phyloP scores from a whole-genome alignment of 208 protist species.

The Leishmania arabica region DNA sequence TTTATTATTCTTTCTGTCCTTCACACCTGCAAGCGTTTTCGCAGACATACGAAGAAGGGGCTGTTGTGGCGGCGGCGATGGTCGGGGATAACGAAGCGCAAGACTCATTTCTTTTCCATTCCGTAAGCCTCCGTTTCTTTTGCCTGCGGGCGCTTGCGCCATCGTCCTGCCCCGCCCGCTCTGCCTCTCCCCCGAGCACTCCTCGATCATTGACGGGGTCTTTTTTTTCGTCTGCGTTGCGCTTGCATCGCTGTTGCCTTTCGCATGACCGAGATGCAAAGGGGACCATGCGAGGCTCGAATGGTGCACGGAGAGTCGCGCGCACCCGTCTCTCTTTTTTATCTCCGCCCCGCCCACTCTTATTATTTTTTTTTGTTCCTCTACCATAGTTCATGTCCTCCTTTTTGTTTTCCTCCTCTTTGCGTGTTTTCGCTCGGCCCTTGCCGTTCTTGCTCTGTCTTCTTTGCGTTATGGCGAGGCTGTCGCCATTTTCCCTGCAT shows the following conservation, averaged over 20 bases:
- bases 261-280: not conserved
- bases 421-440: slow-evolving; percentile 5
- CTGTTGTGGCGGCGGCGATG: not conserved
- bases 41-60: not conserved
- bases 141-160: not conserved
- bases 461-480: slow-evolving; percentile 3
- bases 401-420: not conserved
- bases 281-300: not conserved
- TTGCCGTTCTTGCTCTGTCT: slow-evolving; percentile 15
- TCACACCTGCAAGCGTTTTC: not conserved
- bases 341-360: not conserved
- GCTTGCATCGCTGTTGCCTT: not conserved
- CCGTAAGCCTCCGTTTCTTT: not conserved
- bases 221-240: not conserved
- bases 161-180: not conserved
- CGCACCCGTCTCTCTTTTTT: not conserved
- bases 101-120: not conserved
- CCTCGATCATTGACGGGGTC: not conserved
- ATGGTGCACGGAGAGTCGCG: not conserved
- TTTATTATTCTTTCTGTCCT: not conserved
- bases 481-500: slow-evolving; percentile 10
- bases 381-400: slow-evolving; percentile 23
- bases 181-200: not conserved
- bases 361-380: not conserved
- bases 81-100: not conserved